Base-by-base conservation (phyloP, 2,329 filamentous ascomycete genomes). In the Mariannaea elegans region DNA sequence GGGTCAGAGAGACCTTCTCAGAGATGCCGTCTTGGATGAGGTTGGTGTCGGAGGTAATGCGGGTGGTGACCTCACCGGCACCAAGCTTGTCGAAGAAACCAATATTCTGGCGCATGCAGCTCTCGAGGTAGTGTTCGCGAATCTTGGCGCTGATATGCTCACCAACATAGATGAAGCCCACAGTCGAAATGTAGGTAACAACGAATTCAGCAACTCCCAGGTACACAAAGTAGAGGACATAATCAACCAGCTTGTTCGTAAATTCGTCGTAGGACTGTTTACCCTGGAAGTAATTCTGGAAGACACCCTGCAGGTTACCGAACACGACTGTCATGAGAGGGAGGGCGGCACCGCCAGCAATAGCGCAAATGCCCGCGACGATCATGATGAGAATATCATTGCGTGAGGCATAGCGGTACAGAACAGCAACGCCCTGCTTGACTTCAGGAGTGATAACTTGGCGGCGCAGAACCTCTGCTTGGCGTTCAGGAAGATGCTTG, bases 21-120 rank as follows among this genome's bases (percentile, higher is more conserved):
- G 92, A 96, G 44, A 99, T 93, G 56, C 93, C 94, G 66, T 97
- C 94, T 75, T 97, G 94, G 55, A 98, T 90, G 52, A 97, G 81
- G 71, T 97, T 97, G 42, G 93, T 97, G 75, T 98, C 94, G 10
- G 94, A 90, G 0, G 94, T 98, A 68, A 97, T 97, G 64, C 94
- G 89, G 1, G 94, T 97, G 0, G 94, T 97, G 61, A 98, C 92
- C 77, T 97, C 95, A 59, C 94, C 94, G 31, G 93, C 91, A 50
- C 94, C 94, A 13, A 97, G 84, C 71, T 95, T 95, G 76, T 98
- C 95, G 77, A 96, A 97, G 76, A 92, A 97, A 44, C 87, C 93
- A 74, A 97, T 94, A 74, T 97, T 97, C 74, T 97, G 93, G 61
- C 87, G 87, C 80, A 97, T 81, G 72, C 93, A 94, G 63, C 91